Percentiles rank a stretch among this genome's conserved stretches.
These are phyloP conservation scores for Beauveria sp. DNA, from an alignment of 2,329 filamentous ascomycete species.

Conservation along the genomic window DNA sequence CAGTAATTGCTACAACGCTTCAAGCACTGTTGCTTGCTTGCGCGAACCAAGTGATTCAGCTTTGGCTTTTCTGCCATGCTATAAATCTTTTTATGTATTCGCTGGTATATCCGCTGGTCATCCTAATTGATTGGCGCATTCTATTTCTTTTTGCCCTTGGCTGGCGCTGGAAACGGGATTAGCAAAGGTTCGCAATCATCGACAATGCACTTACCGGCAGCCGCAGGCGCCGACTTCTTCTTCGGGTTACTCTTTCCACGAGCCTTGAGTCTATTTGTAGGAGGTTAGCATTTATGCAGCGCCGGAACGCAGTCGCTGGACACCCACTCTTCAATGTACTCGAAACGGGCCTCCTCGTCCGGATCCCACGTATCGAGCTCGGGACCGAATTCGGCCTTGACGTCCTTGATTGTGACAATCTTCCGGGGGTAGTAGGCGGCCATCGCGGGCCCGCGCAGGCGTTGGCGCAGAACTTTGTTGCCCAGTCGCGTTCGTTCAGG, in stretches of 20 bases:
- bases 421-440: conserved; percentile 83
- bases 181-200: background rate
- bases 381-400: conserved; percentile 61
- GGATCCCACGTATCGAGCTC: conserved; percentile 65
- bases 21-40: background rate
- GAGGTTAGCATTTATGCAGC: conserved; percentile 21
- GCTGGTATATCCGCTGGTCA: background rate
- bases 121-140: background rate
- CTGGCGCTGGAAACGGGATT: conserved; percentile 15
- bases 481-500: conserved; percentile 73
- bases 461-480: conserved; percentile 86
- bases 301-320: background rate
- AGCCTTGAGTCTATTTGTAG: conserved; percentile 51
- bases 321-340: conserved; percentile 59
- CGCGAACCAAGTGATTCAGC: background rate
- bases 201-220: conserved; percentile 16
- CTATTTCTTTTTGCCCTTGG: conserved; percentile 19
- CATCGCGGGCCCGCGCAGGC: conserved; percentile 74
- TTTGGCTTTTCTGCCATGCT: background rate
- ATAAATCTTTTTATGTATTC: background rate
- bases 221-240: conserved; percentile 63
- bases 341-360: conserved; percentile 69
- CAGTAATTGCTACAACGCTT: conserved; percentile 6
- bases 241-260: conserved; percentile 83
- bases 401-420: conserved; percentile 62